These are phyloP conservation scores for Bothriochloa decipiens DNA, from an alignment of 176 grass and related monocot genomes.

Conservation along the genomic window DNA sequence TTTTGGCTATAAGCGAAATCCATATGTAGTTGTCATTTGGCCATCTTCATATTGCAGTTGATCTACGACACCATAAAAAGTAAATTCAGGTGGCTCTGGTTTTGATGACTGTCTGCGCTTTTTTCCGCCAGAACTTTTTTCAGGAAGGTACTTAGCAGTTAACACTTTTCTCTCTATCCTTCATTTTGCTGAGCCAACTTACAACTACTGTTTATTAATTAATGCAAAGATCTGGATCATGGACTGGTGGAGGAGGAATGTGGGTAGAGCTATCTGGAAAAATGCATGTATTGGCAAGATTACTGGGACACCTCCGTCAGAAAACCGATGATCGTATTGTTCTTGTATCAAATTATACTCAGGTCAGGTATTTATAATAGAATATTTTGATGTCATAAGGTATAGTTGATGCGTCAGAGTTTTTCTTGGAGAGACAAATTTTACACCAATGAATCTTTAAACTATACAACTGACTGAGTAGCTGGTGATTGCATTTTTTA, in stretches of 20 bases:
- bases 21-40: conserved; percentile 20
- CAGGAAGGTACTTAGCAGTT: conserved; percentile 70
- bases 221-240: conserved; percentile 86
- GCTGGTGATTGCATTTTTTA: neutral
- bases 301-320: conserved; percentile 80
- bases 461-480: neutral
- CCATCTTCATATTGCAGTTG: conserved; percentile 62
- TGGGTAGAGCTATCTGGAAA: conserved; percentile 97
- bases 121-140: conserved; percentile 89
- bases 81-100: conserved; percentile 73
- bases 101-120: conserved; percentile 81
- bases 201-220: conserved; percentile 29
- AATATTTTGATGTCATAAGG: conserved; percentile 17
- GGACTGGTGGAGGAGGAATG: conserved; percentile 92
- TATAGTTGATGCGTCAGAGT: neutral
- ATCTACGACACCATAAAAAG: conserved; percentile 95
- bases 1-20: conserved; percentile 6
- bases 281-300: conserved; percentile 95
- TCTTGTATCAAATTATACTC: conserved; percentile 99
- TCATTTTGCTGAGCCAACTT: conserved; percentile 28
- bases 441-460: neutral
- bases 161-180: conserved; percentile 35
- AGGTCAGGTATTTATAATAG: conserved; percentile 56
- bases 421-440: conserved; percentile 13
- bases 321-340: conserved; percentile 95